These are phyloP conservation scores for Cutaneotrichosporon cutaneum DNA, from an alignment of 1,284 basidiomycete genomes.

Conservation along the genomic window DNA sequence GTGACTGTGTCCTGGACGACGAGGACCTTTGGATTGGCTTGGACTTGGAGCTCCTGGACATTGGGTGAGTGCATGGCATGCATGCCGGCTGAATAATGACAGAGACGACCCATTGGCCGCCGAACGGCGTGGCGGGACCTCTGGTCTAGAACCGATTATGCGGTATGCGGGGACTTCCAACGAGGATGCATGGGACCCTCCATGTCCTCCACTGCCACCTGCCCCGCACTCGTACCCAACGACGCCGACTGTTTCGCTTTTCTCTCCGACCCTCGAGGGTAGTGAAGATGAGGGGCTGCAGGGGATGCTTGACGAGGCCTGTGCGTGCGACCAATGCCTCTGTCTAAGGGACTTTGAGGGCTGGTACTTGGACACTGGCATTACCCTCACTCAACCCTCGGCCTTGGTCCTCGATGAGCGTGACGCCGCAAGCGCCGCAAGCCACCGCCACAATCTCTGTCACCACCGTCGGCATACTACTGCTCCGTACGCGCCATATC, in stretches of 20 bases:
- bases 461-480: neutral
- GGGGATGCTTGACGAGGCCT: neutral
- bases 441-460: neutral
- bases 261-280: neutral
- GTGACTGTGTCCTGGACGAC: neutral
- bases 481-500: neutral
- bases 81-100: neutral
- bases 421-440: neutral
- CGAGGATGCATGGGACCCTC: neutral
- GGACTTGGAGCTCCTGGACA: neutral
- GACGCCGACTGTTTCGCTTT: neutral
- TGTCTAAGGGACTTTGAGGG: neutral
- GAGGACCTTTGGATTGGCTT: neutral
- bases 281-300: neutral
- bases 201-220: neutral
- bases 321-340: neutral
- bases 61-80: conserved; percentile 1
- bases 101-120: neutral
- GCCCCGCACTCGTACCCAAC: neutral
- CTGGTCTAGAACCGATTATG: neutral
- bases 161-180: neutral
- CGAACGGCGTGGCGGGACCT: neutral
- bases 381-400: neutral
- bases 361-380: neutral
- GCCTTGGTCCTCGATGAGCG: neutral